These are phyloP conservation scores for Lithospermum erythrorhizon DNA, from an alignment of 257 asterid genomes.

Conservation along the genomic window DNA sequence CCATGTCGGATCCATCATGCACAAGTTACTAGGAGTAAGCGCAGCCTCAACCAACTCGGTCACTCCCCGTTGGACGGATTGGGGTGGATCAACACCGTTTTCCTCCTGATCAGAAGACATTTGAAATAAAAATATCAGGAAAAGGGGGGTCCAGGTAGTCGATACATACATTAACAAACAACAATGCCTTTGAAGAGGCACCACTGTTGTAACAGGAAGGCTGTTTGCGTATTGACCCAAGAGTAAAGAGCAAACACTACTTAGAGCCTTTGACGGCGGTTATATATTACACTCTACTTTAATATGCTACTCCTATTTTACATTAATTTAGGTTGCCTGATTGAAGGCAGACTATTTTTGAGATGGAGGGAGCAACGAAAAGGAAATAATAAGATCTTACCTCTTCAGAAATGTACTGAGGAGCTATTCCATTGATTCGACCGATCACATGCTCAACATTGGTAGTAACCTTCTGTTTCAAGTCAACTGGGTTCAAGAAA, in stretches of 20 bases:
- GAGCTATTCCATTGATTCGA: constrained; percentile 78
- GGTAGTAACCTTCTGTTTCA: constrained; percentile 66
- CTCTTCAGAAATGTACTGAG: constrained; percentile 88
- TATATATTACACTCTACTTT: no score
- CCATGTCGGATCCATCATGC: constrained; percentile 99
- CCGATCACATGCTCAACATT: constrained; percentile 78
- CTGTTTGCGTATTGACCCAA: no score
- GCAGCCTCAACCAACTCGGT: constrained; percentile 94
- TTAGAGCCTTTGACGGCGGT: no score
- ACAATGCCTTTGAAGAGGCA: no score
- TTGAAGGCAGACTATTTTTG: no score
- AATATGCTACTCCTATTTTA: no score
- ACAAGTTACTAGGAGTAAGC: constrained; percentile 79
- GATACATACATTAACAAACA: no score
- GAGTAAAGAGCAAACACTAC: no score
- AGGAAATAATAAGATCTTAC: constrained; percentile 23
- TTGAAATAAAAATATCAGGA: not conserved
- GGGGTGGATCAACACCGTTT: constrained; percentile 83
- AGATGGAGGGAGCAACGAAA: not conserved
- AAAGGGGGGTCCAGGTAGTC: no score
- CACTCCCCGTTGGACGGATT: constrained; percentile 91
- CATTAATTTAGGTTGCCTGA: not conserved
- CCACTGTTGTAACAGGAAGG: no score
- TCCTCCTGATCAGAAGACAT: constrained; percentile 46
- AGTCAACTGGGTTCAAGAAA: constrained; percentile 66